A percentile compares a stretch with the other conserved stretches of the same genome.
Evolutionary conservation across 495 filamentous ascomycete genomes (phyloP).

Genomic region (Aspergillus mulundensis): DNA sequence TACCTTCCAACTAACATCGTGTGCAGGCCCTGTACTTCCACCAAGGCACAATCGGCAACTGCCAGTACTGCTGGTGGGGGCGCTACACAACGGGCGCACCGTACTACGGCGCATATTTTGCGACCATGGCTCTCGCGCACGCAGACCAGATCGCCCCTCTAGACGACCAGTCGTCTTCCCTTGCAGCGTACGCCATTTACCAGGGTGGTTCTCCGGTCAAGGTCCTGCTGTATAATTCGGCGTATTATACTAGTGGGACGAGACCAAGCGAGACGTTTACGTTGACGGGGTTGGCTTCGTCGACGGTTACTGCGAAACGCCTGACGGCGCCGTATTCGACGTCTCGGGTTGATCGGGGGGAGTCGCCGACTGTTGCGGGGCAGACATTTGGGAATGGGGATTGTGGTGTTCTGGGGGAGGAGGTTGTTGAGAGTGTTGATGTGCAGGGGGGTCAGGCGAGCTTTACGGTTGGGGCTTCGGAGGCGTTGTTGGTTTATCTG

Average conservation of each 20-base stretch:
- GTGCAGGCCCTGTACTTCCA: conserved; percentile 50
- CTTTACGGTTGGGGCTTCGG: conserved; percentile 47
- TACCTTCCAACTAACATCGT: too few species aligned
- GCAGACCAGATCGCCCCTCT: conserved; percentile 48
- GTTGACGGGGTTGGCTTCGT: conserved; percentile 38
- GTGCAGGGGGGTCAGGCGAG: conserved; percentile 42
- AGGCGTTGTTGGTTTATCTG: conserved; percentile 54
- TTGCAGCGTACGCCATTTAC: conserved; percentile 53
- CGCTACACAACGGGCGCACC: conserved; percentile 52
- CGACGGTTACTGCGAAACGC: conserved; percentile 45
- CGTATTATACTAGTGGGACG: conserved; percentile 50
- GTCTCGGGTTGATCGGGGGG: conserved; percentile 46
- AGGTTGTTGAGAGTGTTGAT: conserved; percentile 35
- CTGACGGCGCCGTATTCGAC: conserved; percentile 49
- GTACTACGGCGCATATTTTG: conserved; percentile 56
- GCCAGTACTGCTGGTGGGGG: conserved; percentile 59
- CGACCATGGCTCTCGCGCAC: conserved; percentile 48
- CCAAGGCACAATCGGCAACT: conserved; percentile 58
- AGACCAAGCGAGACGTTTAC: conserved; percentile 43
- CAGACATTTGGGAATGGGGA: conserved; percentile 51
- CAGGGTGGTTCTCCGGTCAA: conserved; percentile 31
- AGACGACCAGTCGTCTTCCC: conserved; percentile 42
- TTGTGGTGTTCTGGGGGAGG: conserved; percentile 43
- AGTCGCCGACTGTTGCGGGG: conserved; percentile 46
- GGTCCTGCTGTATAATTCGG: conserved; percentile 53